A percentile compares a stretch with the other conserved stretches of the same genome.
These are phyloP conservation scores for Sporothrix luriei DNA, from an alignment of 2,329 filamentous ascomycete species.

Conservation along the genomic window DNA sequence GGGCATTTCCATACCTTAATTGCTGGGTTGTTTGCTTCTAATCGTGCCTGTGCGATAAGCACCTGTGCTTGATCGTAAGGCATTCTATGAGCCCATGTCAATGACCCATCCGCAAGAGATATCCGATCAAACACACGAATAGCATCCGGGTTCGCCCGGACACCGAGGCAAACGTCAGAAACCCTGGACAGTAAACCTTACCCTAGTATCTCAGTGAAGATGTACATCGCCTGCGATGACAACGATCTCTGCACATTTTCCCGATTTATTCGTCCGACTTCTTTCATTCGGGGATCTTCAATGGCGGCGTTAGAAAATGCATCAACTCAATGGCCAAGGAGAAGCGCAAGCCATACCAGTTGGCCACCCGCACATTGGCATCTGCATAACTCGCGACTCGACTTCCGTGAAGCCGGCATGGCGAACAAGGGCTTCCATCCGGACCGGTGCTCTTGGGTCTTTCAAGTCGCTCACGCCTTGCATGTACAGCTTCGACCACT, in stretches of 20 bases:
- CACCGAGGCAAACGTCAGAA: too few species aligned
- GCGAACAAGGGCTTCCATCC: slow-evolving; percentile 60
- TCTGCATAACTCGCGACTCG: slow-evolving; percentile 64
- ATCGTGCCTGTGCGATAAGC: slow-evolving; percentile 58
- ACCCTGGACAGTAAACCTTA: slow-evolving; percentile 40
- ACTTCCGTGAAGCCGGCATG: slow-evolving; percentile 69
- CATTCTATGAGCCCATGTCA: slow-evolving; percentile 50
- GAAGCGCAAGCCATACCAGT: slow-evolving; percentile 54
- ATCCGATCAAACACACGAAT: neutral
- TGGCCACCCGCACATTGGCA: slow-evolving; percentile 72
- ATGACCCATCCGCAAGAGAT: slow-evolving; percentile 27
- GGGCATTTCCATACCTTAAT: slow-evolving; percentile 53
- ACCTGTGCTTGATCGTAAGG: slow-evolving; percentile 59
- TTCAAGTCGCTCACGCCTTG: slow-evolving; percentile 64
- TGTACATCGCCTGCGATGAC: slow-evolving; percentile 59
- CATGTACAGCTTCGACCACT: slow-evolving; percentile 69
- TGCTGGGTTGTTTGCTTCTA: slow-evolving; percentile 55
- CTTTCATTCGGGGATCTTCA: slow-evolving; percentile 54
- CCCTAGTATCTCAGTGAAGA: slow-evolving; percentile 56
- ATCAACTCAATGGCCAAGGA: neutral
- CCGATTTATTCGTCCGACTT: slow-evolving; percentile 58
- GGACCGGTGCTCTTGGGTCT: slow-evolving; percentile 65
- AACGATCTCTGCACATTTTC: slow-evolving; percentile 59
- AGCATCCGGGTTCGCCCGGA: neutral
- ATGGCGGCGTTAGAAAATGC: neutral